phyloP scores from a whole-genome alignment of 208 protist genomes.

The Dictyostelium gargantuum region DNA sequence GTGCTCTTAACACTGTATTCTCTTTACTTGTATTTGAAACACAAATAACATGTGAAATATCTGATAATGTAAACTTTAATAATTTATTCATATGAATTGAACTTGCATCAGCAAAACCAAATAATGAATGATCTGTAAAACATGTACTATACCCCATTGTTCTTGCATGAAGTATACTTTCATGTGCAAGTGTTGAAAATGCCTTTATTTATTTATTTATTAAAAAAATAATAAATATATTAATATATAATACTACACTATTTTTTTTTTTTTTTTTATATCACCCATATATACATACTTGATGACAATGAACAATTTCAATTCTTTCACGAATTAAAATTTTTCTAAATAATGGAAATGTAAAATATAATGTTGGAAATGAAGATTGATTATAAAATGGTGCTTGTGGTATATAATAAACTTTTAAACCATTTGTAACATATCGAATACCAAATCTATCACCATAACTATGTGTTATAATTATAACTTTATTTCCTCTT shows the following conservation, averaged over 20 bases:
- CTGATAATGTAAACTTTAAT: conserved; percentile 94
- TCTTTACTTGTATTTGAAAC: conserved; percentile 98
- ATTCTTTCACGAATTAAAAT: conserved; percentile 96
- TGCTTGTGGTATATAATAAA: conserved; percentile 97
- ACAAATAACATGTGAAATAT: conserved; percentile 96
- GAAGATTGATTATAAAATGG: conserved; percentile 90
- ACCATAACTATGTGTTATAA: conserved; percentile 95
- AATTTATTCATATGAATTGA: conserved; percentile 98
- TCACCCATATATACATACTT: conserved; percentile 70
- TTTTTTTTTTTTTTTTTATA: not conserved
- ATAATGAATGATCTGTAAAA: conserved; percentile 99
- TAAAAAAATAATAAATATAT: not conserved
- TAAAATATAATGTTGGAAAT: conserved; percentile 89
- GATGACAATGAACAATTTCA: conserved; percentile 97
- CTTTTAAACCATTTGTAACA: conserved; percentile 96
- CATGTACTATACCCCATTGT: conserved; percentile 95
- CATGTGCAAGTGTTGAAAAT: conserved; percentile 95
- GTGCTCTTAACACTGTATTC: conserved; percentile 96
- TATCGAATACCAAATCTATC: conserved; percentile 95
- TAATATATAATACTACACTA: not conserved
- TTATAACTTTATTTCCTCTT: conserved; percentile 95
- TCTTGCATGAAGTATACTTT: conserved; percentile 94
- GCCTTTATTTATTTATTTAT: conserved; percentile 77
- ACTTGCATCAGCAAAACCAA: conserved; percentile 95
- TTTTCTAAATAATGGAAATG: conserved; percentile 57